Evolutionary conservation across 2,329 filamentous ascomycete genomes (phyloP), one percentile per base, ranked within the genome.

Genomic region (Torrubiella hemipterigena): DNA sequence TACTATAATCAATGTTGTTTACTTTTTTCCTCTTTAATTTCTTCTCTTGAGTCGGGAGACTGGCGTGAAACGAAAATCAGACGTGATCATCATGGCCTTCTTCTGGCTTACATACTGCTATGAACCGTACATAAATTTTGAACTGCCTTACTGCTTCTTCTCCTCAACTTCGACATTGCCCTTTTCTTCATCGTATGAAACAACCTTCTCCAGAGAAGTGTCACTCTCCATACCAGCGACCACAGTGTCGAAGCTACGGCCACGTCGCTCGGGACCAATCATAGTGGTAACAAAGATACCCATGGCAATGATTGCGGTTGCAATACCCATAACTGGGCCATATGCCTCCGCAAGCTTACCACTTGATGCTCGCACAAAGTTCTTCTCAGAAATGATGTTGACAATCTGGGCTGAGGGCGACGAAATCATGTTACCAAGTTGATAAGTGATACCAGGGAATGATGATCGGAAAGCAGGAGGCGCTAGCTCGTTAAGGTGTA

Each of bases 381-480:
- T 65, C 27, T 58, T 67, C 46, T 86, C 79, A 2, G 81, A 66
- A 30, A 86, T 66, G 10, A 77, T 78, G 37, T 85, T 84, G 48
- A 86, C 77, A 29, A 87, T 86, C 51, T 86, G 81, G 0, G 81
- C 75, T 0, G 73, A 77, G 0, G 79, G 78, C 0, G 75, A 77
- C 2, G 75, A 78, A 31, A 81, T 75, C 65, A 83, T 77, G 60
- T 83, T 84, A 6, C 79, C 80, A 7, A 84, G 55, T 58, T 85
- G 80, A 52, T 84, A 84, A 0, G 75, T 76, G 30, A 80, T 67
- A 26, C 78, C 80, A 0, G 77, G 74, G 48, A 84, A 81, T 3
- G 69, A 75, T 1, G 77, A 79, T 19, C 79, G 68, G 65, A 79
- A 83, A 1, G 76, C 74, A 0, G 69, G 68, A 1, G 79, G 79